Evolutionary conservation across 1,139 yeast genomes (phyloP), one percentile per base, ranked within the genome.

Genomic region (Kodamaea anthophila): DNA sequence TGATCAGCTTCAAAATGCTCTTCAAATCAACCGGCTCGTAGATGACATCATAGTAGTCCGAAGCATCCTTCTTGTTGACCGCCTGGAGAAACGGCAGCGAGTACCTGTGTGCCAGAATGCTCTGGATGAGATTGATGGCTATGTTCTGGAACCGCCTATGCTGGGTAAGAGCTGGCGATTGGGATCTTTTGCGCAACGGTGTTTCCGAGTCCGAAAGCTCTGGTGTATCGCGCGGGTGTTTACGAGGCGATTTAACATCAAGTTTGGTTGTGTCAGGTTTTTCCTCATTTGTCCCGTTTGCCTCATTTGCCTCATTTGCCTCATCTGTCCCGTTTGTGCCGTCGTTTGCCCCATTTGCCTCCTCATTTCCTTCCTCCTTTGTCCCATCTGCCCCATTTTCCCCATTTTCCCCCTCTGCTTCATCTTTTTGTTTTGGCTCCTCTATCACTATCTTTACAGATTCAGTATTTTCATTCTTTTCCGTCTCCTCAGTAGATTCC

Each of bases 51-150:
- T 72, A 67, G 44, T 83, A 84, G 32, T 77, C 74, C 3, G 84
- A 85, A 2, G 87, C 91, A 33, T 74, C 84, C 37, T 70, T 62
- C 33, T 67, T 70, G 42, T 67, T 72, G 9, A 83, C 93, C 0
- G 93, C 85, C 35, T 70, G 74, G 21, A 79, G 52, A 48, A 83
- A 83, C 33, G 85, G 80, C 0, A 88, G 79, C 0, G 93, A 83
- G 42, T 74, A 80, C 33, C 85, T 60, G 52, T 81, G 83, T 1
- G 85, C 78, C 29, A 79, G 70, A 9, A 83, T 75, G 37, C 79
- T 76, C 13, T 74, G 67, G 30, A 83, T 55, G 16, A 83, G 60
- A 27, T 80, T 83, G 15, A 65, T 55, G 0, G 80, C 77, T 24
- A 75, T 62, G 21, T 65, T 59, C 38, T 72, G 77, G 51, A 74